Evolutionary conservation across 2,329 filamentous ascomycete species (phyloP), one percentile per base, ranked within the genome.

Genomic region (Aphanoascus verrucosus): DNA sequence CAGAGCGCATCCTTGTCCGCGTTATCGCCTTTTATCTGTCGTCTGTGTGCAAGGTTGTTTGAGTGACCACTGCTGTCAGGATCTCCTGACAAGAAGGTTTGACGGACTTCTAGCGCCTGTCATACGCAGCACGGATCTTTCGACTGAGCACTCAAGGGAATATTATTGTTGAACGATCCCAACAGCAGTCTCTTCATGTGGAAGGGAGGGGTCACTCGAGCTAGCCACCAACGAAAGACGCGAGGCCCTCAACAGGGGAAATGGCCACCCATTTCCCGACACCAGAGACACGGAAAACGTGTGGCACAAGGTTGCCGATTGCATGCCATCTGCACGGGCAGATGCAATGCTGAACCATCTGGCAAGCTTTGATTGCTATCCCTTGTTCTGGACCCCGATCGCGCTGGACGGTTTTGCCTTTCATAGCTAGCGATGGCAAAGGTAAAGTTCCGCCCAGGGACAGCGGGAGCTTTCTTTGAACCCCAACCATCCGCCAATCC

Each of bases 301-400:
- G 43, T 46, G 43, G 43, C 43, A 31, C 20, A 28, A 32, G 28
- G 17, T 14, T 46, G 43, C 17, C 15, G 23, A 45, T 46, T 12
- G 34, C 15, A 35, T n/a, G 43, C 43, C 32, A 46, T 12, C 43
- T 28, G 43, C 20, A 17, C 11, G n/a, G 12, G 11, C 3, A 38
- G 11, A 38, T 38, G 35, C 35, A 38, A 19, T 49, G 12, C 15
- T 23, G 5, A 20, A 42, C 37, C 37, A 50, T 50, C 8, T 50
- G 38, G 47, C 48, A 41, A 42, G 38, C 20, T 50, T 34, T 43
- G 48, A 50, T 50, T 50, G 48, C 37, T 50, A 50, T 15, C 48
- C 47, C 34, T 50, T 20, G n/a, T 19, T 41, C 48, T 43, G 48
- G 48, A 42, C 41, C 34, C 48, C n/a, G 23, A 50, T 17, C 17